Conservation (phyloP, 1,139 yeast species). For the Groenewaldozyma sp. region DNA sequence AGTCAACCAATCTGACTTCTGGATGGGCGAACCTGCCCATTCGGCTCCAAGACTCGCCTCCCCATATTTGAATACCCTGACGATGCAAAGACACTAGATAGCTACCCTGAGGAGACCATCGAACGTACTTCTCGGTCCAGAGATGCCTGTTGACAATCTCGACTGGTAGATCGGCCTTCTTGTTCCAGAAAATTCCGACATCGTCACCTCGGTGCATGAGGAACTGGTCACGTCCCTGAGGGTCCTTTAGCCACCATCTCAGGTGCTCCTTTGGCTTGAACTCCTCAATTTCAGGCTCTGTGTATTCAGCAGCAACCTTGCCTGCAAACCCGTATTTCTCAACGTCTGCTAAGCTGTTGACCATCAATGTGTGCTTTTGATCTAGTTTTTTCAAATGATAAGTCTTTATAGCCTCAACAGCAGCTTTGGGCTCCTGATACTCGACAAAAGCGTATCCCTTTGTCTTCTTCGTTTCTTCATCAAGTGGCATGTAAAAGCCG, state of each 20-base stretch:
- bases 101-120: constrained; percentile 92
- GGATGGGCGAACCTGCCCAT: constrained; percentile 79
- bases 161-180: constrained; percentile 63
- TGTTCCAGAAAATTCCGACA: constrained; percentile 82
- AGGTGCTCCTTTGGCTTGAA: constrained; percentile 73
- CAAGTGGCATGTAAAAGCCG: constrained; percentile 69
- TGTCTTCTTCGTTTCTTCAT: constrained; percentile 64
- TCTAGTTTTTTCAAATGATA: constrained; percentile 88
- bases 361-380: constrained; percentile 80
- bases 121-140: constrained; percentile 81
- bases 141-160: constrained; percentile 67
- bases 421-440: constrained; percentile 58
- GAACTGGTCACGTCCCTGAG: constrained; percentile 84
- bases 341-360: constrained; percentile 76
- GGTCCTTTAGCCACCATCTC: constrained; percentile 86
- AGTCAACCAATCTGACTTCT: constrained; percentile 81
- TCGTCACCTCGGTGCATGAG: constrained; percentile 70
- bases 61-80: constrained; percentile 96
- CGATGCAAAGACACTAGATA: constrained; percentile 82
- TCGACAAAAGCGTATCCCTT: constrained; percentile 87
- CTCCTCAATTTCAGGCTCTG: constrained; percentile 61
- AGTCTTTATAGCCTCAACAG: constrained; percentile 68
- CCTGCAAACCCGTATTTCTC: constrained; percentile 73
- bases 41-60: constrained; percentile 67
- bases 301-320: constrained; percentile 51